Base-by-base conservation (phyloP, 163 green algal genomes). In the Botryococcus braunii region DNA sequence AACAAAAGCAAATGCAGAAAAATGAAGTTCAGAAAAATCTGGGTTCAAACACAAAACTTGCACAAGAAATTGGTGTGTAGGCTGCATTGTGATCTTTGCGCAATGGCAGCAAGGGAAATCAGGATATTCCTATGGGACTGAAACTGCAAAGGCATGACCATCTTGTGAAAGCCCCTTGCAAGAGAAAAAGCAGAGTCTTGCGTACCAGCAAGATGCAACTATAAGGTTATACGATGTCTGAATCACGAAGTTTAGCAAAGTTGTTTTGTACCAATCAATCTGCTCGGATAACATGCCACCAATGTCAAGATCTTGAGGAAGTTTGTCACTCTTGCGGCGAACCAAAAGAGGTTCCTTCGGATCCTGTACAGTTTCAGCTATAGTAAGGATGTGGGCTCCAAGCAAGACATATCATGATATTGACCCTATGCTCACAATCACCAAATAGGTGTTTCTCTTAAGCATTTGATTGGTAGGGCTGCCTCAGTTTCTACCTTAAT, bases 241-340 rank as follows among this genome's bases (percentile, higher is more conserved):
- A 29, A 68, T 37, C 3, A 68, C 61, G n/a, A 68, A 41, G 61
- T 68, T 68, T 40, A 68, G 61, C 61, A 68, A 41, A 40, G 27
- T 39, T 17, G n/a, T 41, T 7, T 5, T 13, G 61, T 29, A 57
- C 61, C 61, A 68, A 41, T 68, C 39, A 3, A 68, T 38, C 6
- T 23, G 61, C 39, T 36, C 39, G 7, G 61, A 27, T 41, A 34
- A 6, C 39, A 17, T 29, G 25, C 61, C 39, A 27, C 61, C 61
- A 6, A 43, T n/a, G 35, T 23, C 61, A 40, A 68, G 61, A 6
- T 68, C 61, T 8, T 27, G 40, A 6, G 61, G 61, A n/a, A 68
- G 25, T 8, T 21, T 27, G 32, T 9, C 25, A 25, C 61, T 41
- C 61, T 68, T 68, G 1, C 61, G 38, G 4, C 61, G 39, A 27